These are phyloP conservation scores for Ceratocystis destructans DNA, from an alignment of 2,329 filamentous ascomycete genomes.

Conservation along the genomic window DNA sequence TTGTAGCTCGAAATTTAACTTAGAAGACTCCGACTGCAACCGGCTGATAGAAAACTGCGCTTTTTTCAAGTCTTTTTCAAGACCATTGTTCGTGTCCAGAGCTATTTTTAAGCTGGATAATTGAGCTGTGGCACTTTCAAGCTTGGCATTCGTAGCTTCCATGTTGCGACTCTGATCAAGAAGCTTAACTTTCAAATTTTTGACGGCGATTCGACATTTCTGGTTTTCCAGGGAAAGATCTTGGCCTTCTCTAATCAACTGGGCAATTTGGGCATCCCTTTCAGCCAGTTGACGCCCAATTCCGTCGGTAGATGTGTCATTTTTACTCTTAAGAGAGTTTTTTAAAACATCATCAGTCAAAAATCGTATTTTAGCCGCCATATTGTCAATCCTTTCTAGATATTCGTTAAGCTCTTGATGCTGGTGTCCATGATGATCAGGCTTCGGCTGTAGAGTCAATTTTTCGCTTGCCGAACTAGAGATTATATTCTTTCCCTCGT, in stretches of 20 bases:
- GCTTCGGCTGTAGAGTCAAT: neutral
- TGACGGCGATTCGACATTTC: constrained; percentile 68
- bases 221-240: constrained; percentile 76
- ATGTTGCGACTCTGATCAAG: constrained; percentile 52
- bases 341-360: constrained; percentile 68
- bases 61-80: constrained; percentile 31
- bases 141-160: constrained; percentile 40
- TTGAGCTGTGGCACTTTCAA: neutral
- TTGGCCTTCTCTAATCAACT: constrained; percentile 84
- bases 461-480: neutral
- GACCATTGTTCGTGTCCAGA: constrained; percentile 43
- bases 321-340: constrained; percentile 54
- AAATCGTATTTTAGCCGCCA: constrained; percentile 84
- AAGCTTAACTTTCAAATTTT: constrained; percentile 58
- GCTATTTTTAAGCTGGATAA: neutral
- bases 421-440: constrained; percentile 45
- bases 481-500: neutral
- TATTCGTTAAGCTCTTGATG: constrained; percentile 58
- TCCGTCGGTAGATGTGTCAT: constrained; percentile 49
- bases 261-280: constrained; percentile 78
- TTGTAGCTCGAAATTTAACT: constrained; percentile 48
- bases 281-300: constrained; percentile 69
- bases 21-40: constrained; percentile 34
- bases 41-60: constrained; percentile 23
- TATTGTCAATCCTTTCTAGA: constrained; percentile 77